phyloP scores from a whole-genome alignment of 441 rosid species.

The Populus tomentosa region DNA sequence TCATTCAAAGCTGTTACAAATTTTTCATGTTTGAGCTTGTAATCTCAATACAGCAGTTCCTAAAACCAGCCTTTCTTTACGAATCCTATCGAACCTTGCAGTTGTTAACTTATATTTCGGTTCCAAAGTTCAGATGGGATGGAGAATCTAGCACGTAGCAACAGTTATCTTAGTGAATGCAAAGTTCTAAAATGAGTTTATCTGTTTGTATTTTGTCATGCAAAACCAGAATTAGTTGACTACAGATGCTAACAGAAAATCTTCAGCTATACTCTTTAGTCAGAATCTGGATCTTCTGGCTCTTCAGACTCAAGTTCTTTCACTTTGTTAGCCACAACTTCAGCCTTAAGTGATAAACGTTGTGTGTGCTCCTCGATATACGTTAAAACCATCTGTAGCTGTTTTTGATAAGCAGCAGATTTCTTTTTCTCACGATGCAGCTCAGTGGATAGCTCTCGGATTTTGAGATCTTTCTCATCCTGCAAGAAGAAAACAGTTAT shows the following conservation, averaged over 20 bases:
- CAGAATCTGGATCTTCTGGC: neutral
- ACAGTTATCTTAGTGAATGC: neutral
- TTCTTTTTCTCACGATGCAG: slow-evolving; percentile 40
- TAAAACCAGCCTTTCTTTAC: neutral
- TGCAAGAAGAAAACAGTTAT: slow-evolving; percentile 17
- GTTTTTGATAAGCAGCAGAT: slow-evolving; percentile 8
- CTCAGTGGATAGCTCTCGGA: slow-evolving; percentile 9
- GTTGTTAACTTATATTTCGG: neutral
- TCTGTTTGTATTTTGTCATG: neutral
- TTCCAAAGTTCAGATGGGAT: neutral
- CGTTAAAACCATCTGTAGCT: neutral
- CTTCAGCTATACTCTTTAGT: neutral
- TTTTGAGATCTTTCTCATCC: neutral
- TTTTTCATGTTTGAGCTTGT: neutral
- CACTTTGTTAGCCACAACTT: slow-evolving; percentile 1
- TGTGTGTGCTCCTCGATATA: slow-evolving; percentile 32
- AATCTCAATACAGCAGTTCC: neutral
- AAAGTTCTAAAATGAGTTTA: neutral
- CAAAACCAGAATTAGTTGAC: neutral
- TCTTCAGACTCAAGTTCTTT: slow-evolving; percentile 27
- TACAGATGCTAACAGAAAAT: neutral
- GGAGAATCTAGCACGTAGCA: neutral
- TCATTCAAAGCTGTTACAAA: neutral
- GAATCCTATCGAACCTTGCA: neutral
- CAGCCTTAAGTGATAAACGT: slow-evolving; percentile 15